phyloP scores from a whole-genome alignment of 2,329 filamentous ascomycete species.

The Xylaria hypoxylon region DNA sequence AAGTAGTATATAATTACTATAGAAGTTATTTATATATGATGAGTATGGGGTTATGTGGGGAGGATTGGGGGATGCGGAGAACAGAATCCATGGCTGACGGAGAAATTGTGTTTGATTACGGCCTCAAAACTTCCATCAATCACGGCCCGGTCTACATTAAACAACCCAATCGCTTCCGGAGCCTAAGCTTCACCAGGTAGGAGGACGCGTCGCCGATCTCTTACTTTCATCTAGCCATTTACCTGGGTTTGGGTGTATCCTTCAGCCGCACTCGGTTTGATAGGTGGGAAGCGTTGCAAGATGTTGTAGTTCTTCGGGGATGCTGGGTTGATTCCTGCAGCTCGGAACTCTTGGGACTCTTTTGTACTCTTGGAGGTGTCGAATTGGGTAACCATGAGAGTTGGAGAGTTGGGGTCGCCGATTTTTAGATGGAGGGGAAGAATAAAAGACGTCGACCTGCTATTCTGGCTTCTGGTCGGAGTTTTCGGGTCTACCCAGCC shows the following conservation, averaged over 20 bases:
- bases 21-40: too few species aligned
- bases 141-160: constrained; percentile 27
- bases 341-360: constrained; percentile 11
- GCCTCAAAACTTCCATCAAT: constrained; percentile 44
- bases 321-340: constrained; percentile 6
- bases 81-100: constrained; percentile 21
- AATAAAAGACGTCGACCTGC: constrained; percentile 21
- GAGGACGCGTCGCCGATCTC: background rate
- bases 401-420: background rate
- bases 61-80: constrained; percentile 38
- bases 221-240: constrained; percentile 25
- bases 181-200: constrained; percentile 3
- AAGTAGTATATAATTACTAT: too few species aligned
- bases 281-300: constrained; percentile 31
- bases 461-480: background rate
- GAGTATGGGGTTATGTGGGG: constrained; percentile 24
- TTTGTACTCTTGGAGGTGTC: too few species aligned
- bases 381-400: background rate
- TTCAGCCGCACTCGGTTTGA: constrained; percentile 9
- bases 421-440: background rate
- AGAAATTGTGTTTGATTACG: constrained; percentile 28
- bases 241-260: background rate
- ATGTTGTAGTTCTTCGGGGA: constrained; percentile 3
- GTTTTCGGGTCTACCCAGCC: constrained; percentile 1
- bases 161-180: background rate